Conservation (phyloP, 2,329 filamentous ascomycete genomes). For the Fusarium brevicatenulatum region DNA sequence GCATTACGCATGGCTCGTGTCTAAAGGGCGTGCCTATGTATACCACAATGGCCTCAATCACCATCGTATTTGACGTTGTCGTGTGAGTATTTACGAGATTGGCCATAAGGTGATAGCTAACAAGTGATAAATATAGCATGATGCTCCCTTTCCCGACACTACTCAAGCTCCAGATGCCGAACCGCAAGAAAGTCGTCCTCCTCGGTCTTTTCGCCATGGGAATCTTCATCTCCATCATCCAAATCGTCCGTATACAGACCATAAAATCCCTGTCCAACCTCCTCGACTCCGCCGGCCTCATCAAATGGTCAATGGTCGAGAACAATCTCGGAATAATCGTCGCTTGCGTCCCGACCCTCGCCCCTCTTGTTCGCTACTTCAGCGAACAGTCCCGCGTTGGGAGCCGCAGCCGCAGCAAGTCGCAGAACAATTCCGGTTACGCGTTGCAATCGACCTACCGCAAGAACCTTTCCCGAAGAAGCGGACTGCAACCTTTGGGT, state of each 20-base stretch:
- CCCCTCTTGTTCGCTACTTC: slow-evolving; percentile 53
- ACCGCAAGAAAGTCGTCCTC: slow-evolving; percentile 55
- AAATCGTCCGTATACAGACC: slow-evolving; percentile 62
- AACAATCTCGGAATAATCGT: slow-evolving; percentile 57
- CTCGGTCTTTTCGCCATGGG: slow-evolving; percentile 58
- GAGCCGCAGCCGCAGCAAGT: slow-evolving; percentile 23
- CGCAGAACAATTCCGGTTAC: slow-evolving; percentile 34
- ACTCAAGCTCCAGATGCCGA: slow-evolving; percentile 50
- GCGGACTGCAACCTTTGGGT: slow-evolving; percentile 35
- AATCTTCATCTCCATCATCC: slow-evolving; percentile 62
- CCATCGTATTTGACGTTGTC: slow-evolving; percentile 54
- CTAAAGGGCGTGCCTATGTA: slow-evolving; percentile 55
- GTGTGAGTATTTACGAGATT: slow-evolving; percentile 47
- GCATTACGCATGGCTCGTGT: slow-evolving; percentile 51
- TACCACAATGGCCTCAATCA: slow-evolving; percentile 53
- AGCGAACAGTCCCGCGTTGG: slow-evolving; percentile 43
- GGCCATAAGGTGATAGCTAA: accelerated
- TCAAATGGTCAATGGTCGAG: slow-evolving; percentile 60
- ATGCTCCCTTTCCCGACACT: slow-evolving; percentile 55
- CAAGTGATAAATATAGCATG: slow-evolving; percentile 44
- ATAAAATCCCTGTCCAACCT: slow-evolving; percentile 56
- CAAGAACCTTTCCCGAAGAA: slow-evolving; percentile 26
- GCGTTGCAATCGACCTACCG: slow-evolving; percentile 44
- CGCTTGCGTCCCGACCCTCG: slow-evolving; percentile 55
- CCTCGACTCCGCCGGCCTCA: slow-evolving; percentile 54